phyloP scores from a whole-genome alignment of 164 flowering plant genomes.

The Houttuynia cordata region DNA sequence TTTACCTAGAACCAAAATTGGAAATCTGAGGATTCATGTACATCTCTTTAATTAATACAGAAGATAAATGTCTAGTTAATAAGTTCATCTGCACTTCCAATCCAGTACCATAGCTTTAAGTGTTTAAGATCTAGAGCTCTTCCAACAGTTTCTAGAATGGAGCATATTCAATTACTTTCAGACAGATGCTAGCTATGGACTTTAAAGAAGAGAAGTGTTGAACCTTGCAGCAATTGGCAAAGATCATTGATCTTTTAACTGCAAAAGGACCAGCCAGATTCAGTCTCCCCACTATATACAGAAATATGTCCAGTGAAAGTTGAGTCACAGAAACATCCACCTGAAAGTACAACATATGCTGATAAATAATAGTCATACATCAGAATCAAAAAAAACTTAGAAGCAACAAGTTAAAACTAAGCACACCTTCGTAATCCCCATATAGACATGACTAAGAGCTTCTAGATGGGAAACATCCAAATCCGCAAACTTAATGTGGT shows the following conservation, averaged over 20 bases:
- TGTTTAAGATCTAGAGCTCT: neutral
- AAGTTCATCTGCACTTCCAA: neutral
- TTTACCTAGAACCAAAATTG: constrained; percentile 33
- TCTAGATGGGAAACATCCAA: constrained; percentile 19
- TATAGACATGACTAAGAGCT: constrained; percentile 40
- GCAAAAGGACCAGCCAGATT: constrained; percentile 82
- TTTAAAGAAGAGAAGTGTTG: neutral
- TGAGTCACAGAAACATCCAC: constrained; percentile 48
- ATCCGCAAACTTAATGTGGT: constrained; percentile 27
- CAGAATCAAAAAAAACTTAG: neutral
- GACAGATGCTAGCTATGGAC: neutral
- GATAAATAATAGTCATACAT: neutral
- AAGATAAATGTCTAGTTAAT: neutral
- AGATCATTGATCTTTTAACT: constrained; percentile 43
- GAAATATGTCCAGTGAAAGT: constrained; percentile 74
- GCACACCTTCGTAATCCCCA: constrained; percentile 47
- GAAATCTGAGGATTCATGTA: neutral
- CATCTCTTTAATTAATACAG: neutral
- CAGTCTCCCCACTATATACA: constrained; percentile 61
- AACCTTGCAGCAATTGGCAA: constrained; percentile 86
- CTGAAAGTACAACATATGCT: constrained; percentile 27
- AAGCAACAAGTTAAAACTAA: neutral
- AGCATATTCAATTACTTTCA: neutral
- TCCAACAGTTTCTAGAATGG: no score
- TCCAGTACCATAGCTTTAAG: neutral